Base-by-base conservation (phyloP, 2,329 filamentous ascomycete genomes). In the Bipolaris cookei region DNA sequence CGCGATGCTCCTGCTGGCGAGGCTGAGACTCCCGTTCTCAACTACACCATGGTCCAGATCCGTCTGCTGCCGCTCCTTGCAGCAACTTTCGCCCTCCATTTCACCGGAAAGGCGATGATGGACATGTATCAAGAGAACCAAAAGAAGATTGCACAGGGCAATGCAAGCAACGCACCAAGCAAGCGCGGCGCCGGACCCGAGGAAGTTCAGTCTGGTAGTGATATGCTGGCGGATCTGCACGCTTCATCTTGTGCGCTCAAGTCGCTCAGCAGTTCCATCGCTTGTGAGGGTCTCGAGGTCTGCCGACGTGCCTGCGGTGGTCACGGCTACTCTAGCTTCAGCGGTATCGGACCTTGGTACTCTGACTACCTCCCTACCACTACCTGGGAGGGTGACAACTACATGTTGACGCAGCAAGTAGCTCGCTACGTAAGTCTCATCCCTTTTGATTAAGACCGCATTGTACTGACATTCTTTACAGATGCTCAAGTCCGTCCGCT, bases 41-140 rank as follows among this genome's bases (percentile, higher is more conserved):
- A 92, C 79, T 92, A 92, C 77, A 90, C 89, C 61, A 92, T 91
- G 86, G 90, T 92, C 6, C 89, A 92, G 73, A 84, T 89, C 68
- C 85, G 90, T 45, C 80, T 92, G 2, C 79, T 92, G 20, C 89
- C 90, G 1, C 81, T 92, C 3, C 79, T 93, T 7, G 90, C 90
- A 0, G 84, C 89, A 1, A 90, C 88, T 1, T 92, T 89, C 63
- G 90, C 90, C n/a, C 80, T 92, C 11, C 89, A 91, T 75, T 92
- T 92, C 71, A 92, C 90, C 18, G 90, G 90, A 30, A 86, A 88
- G 54, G 84, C 85, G 35, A 92, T 92, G 90, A 90, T 91, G 81
- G 80, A 80, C 3, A 79, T 92, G 18, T 92, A 92, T 73, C 77
- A 88, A 68, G 85, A 89, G 65, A 91, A 90, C 75, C 88, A 91